Base-by-base conservation (phyloP, 768 basidiomycete species). In the Nidularia sp. region DNA sequence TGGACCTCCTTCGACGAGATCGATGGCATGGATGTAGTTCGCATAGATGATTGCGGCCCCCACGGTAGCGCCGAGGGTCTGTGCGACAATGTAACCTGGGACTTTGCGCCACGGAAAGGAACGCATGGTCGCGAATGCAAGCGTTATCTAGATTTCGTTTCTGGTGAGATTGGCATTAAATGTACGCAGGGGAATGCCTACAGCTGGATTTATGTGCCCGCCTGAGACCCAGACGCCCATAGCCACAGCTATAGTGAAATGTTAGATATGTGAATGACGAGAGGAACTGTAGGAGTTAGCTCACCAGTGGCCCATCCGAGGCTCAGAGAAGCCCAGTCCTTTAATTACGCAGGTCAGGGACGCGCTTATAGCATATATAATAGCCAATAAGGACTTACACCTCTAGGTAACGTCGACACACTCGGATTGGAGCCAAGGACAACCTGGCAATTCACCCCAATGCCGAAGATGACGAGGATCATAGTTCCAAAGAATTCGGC, bases 21-120 rank as follows among this genome's bases (percentile, higher is more conserved):
- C 76, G 60, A 90, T 83, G 13, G 84, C 85, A 64, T 83, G 80
- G 59, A 79, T 77, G 60, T 86, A 88, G 58, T 84, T 83, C 5
- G 72, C 85, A 56, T 86, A 88, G 33, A 81, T 65, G 41, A 83
- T 61, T 1, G 76, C 77, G 10, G 78, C 79, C 13, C 84, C 87
- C 44, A 77, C 71, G 34, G 85, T 57, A 4, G 68, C 85, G 18
- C 86, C 87, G 47, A 88, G 62, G 15, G 85, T 52, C 62, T 89
- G 87, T 0, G 84, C 78, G 25, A 25, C 13, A 45, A 87, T 78
- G 62, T 83, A 90, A 18, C 63, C 68, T 0, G 88, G 88, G 0
- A 87, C 87, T 58, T 89, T 88, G 54, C 73, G 75, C 82, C 85
- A 84, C 1, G 88, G 84, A 65, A 90, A 88, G 48, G 71, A 73